Base-by-base conservation (phyloP, 2,329 filamentous ascomycete genomes). In the Nigrograna mackinnonii region DNA sequence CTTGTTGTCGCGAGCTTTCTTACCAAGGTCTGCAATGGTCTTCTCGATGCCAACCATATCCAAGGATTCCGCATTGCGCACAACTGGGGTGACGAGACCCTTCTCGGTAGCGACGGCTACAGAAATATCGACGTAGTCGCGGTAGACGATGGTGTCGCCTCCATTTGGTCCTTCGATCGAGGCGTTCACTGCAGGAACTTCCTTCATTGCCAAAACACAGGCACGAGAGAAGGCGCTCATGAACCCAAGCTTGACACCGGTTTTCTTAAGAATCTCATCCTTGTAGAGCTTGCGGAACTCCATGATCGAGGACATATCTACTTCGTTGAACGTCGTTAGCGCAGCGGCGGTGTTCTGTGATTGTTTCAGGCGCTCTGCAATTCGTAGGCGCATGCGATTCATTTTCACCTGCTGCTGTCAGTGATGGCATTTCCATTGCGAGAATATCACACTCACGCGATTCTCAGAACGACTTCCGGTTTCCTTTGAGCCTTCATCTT, bases 351-450 rank as follows among this genome's bases (percentile, higher is more conserved):
- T 97, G 76, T 99, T 99, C 70, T 99, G 94, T 16, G 94, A 97
- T 71, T 99, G 94, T 83, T 99, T 99, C 54, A 99, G 82, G 58
- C 94, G 91, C 78, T 99, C 94, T 37, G 94, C 90, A 58, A 97
- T 99, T 49, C 94, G 86, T 48, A 97, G 83, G 54, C 94, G 91
- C 94, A 99, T 99, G 54, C 94, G 90, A 79, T 97, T 97, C 94
- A 99, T 99, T 81, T 99, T 99, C 63, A 97, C 90, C 89, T 94
- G 59, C 42, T 16, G 11, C 39, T n/a, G 17, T 34, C 30, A 44
- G 43, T 49, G 13, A 46, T 24, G 22, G 36, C n/a, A 35, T 40
- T 19, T 20, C 35, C 16, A 7, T 7, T 4, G 19, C 9, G 37
- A 32, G 5, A 32, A 5, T 55, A 17, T 18, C 26, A 71, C 85